Percentiles rank a stretch among this genome's conserved stretches.
phyloP scores from a whole-genome alignment of 1,139 yeast genomes.

The Pneumocystis oryctolagi region DNA sequence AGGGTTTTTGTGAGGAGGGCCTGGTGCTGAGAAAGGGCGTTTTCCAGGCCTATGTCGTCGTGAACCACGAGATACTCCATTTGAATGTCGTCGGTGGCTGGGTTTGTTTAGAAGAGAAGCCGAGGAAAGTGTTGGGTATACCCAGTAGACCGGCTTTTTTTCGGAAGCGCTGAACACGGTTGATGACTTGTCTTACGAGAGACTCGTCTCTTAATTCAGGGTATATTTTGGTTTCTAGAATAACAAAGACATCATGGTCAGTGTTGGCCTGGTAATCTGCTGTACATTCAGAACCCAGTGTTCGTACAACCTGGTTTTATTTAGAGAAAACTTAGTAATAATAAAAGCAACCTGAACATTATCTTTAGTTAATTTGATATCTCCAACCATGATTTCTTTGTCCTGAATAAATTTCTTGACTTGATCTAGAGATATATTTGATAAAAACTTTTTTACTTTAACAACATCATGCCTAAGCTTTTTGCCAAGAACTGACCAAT shows the following conservation, averaged over 20 bases:
- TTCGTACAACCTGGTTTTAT: not conserved
- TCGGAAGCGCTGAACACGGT: constrained; percentile 94
- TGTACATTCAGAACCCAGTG: constrained; percentile 18
- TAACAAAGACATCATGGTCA: constrained; percentile 74
- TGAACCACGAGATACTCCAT: constrained; percentile 63
- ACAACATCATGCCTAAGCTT: constrained; percentile 87
- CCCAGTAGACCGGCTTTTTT: constrained; percentile 79
- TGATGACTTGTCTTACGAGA: constrained; percentile 85
- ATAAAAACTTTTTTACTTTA: constrained; percentile 87
- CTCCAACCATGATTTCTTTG: constrained; percentile 74
- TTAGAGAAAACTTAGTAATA: constrained; percentile 43
- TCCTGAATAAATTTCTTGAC: constrained; percentile 60
- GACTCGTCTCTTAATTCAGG: constrained; percentile 89
- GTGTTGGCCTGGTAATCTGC: constrained; percentile 23
- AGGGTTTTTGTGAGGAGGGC: constrained; percentile 65
- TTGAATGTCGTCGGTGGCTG: constrained; percentile 84
- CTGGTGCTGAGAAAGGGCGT: constrained; percentile 48
- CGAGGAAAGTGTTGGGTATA: not conserved
- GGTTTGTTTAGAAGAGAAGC: not conserved
- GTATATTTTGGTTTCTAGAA: constrained; percentile 74
- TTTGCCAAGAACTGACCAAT: constrained; percentile 97
- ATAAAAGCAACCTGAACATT: constrained; percentile 86
- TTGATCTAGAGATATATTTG: constrained; percentile 60
- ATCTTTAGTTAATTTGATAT: constrained; percentile 71
- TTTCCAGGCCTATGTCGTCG: constrained; percentile 50